phyloP scores from a whole-genome alignment of 345 rosid genomes.

The Passiflora organensis region DNA sequence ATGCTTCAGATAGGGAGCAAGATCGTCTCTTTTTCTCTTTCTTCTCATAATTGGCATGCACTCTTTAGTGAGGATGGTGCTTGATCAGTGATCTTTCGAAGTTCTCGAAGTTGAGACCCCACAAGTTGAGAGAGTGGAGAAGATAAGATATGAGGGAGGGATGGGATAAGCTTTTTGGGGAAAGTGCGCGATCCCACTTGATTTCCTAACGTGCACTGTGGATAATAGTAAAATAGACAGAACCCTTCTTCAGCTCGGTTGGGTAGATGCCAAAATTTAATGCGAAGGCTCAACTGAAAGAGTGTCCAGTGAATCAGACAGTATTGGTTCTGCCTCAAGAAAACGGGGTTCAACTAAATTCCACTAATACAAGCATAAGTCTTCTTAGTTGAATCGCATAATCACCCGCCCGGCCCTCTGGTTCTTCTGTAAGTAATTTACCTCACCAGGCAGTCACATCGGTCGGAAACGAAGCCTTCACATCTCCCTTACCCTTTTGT shows the following conservation, averaged over 20 bases:
- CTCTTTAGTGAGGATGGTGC: constrained; percentile 20
- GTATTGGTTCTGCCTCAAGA: neutral
- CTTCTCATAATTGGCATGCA: neutral
- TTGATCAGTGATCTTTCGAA: constrained; percentile 33
- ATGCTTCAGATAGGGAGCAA: neutral
- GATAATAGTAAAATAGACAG: no score
- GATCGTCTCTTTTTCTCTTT: neutral
- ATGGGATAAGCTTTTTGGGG: constrained; percentile 65
- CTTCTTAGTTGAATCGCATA: no score
- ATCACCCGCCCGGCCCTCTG: no score
- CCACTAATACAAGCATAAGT: no score
- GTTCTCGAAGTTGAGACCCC: constrained; percentile 49
- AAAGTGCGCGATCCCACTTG: constrained; percentile 52
- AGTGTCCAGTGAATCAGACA: no score
- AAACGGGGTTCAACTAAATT: no score
- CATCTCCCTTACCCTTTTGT: neutral
- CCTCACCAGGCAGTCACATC: constrained; percentile 16
- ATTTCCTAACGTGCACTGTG: neutral
- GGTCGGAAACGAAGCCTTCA: neutral
- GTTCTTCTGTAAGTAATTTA: neutral
- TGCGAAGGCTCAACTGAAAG: neutral
- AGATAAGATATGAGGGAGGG: constrained; percentile 53
- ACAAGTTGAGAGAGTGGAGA: constrained; percentile 44
- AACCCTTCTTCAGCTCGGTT: neutral
- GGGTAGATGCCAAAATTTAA: neutral